A percentile compares a stretch with the other conserved stretches of the same genome.
These are phyloP conservation scores for Pichiaceae sp. DNA, from an alignment of 1,139 yeast species.

Conservation along the genomic window DNA sequence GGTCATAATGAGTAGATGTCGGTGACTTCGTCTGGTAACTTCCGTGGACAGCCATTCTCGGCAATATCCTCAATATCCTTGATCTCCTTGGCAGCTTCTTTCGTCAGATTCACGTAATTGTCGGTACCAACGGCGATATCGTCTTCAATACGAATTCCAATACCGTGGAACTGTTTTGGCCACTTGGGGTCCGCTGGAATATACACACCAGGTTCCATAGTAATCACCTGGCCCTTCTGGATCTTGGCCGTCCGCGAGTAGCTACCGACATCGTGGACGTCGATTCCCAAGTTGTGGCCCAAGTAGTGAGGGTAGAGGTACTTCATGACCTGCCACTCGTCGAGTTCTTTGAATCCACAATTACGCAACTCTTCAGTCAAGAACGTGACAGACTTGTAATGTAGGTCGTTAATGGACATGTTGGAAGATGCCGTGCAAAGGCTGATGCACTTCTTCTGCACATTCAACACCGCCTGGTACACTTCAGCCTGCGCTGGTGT, in stretches of 20 bases:
- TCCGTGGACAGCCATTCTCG: constrained; percentile 40
- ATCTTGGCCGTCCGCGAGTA: constrained; percentile 45
- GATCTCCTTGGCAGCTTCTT: constrained; percentile 79
- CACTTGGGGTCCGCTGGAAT: constrained; percentile 62
- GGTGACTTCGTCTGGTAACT: constrained; percentile 37
- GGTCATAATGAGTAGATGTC: constrained; percentile 21
- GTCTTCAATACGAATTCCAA: constrained; percentile 94
- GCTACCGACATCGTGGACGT: constrained; percentile 77
- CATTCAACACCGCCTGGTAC: constrained; percentile 80
- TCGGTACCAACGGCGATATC: constrained; percentile 69
- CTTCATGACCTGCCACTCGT: constrained; percentile 43
- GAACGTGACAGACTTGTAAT: constrained; percentile 52
- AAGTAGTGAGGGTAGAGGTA: constrained; percentile 84
- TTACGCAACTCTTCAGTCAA: constrained; percentile 61
- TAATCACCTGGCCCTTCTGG: constrained; percentile 64
- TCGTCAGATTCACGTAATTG: constrained; percentile 50
- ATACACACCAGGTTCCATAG: constrained; percentile 93
- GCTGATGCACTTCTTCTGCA: constrained; percentile 71
- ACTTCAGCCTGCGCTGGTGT: constrained; percentile 73
- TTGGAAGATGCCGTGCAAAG: constrained; percentile 47
- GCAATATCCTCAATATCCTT: constrained; percentile 67
- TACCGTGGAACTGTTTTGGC: constrained; percentile 78
- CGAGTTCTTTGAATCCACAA: constrained; percentile 53
- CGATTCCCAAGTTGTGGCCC: constrained; percentile 93
- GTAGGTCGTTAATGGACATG: constrained; percentile 66